Evolutionary conservation across 2,329 filamentous ascomycete genomes (phyloP).

Genomic region (Oidium heveae): DNA sequence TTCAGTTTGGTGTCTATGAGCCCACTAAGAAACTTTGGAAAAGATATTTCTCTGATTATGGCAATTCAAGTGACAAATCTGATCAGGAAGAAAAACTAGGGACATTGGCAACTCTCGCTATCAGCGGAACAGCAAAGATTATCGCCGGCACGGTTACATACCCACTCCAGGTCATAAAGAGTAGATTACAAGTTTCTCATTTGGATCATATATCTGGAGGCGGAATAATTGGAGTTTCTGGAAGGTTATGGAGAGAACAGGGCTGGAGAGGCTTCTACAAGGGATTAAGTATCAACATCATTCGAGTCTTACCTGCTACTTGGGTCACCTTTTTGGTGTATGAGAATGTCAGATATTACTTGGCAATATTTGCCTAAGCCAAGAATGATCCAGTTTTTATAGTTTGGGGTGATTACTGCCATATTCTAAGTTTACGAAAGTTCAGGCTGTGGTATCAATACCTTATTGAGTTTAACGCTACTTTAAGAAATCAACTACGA

Average conservation of each 20-base stretch:
- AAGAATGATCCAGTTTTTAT: not conserved
- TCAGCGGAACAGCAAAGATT: slow-evolving; percentile 63
- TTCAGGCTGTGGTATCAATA: too few species aligned
- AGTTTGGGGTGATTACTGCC: not conserved
- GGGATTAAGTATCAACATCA: slow-evolving; percentile 66
- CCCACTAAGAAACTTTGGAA: slow-evolving; percentile 24
- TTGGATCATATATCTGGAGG: slow-evolving; percentile 49
- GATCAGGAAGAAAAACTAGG: slow-evolving; percentile 11
- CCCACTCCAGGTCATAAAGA: slow-evolving; percentile 79
- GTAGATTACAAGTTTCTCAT: slow-evolving; percentile 71
- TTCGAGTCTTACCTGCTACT: slow-evolving; percentile 77
- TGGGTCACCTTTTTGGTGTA: slow-evolving; percentile 95
- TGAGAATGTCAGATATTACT: slow-evolving; percentile 64
- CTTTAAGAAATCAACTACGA: too few species aligned
- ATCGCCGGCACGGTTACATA: slow-evolving; percentile 80
- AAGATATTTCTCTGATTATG: slow-evolving; percentile 21
- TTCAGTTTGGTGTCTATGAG: slow-evolving; percentile 94
- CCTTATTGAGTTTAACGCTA: too few species aligned
- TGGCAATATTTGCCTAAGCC: slow-evolving; percentile 18
- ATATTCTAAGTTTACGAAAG: too few species aligned
- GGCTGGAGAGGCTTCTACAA: slow-evolving; percentile 73
- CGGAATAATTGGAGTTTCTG: slow-evolving; percentile 42
- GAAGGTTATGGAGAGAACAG: slow-evolving; percentile 54
- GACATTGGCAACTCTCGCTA: slow-evolving; percentile 36
- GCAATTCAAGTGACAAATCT: slow-evolving; percentile 14